Percentiles rank a stretch among this genome's conserved stretches.
These are phyloP conservation scores for Trichoderma oligosporum DNA, from an alignment of 2,329 filamentous ascomycete species.

Conservation along the genomic window DNA sequence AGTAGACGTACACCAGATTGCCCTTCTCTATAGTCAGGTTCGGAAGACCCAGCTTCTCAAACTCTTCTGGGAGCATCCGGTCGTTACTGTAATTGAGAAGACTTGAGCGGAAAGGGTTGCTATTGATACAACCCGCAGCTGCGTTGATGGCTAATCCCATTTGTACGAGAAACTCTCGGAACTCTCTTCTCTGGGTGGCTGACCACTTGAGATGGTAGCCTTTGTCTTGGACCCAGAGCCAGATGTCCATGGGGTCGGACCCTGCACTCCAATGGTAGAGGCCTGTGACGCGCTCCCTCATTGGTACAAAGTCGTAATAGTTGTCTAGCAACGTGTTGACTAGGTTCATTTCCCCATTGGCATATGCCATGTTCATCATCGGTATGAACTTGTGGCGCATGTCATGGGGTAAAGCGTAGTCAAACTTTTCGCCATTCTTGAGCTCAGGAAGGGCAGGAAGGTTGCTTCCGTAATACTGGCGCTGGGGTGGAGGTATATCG, in stretches of 20 bases:
- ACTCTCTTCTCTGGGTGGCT: neutral
- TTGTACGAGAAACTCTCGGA: neutral
- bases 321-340: neutral
- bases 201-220: constrained; percentile 10
- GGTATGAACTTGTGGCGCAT: neutral
- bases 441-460: constrained; percentile 7
- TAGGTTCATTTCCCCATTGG: neutral
- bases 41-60: neutral
- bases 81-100: neutral
- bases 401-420: neutral
- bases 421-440: neutral
- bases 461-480: constrained; percentile 16
- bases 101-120: too few species aligned
- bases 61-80: neutral
- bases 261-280: neutral
- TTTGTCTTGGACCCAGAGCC: constrained; percentile 13
- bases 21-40: neutral
- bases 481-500: neutral
- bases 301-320: neutral
- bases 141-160: neutral
- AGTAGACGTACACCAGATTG: neutral
- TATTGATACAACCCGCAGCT: neutral
- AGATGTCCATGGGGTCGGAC: neutral
- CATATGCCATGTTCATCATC: neutral
- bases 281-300: neutral